Evolutionary conservation across 768 basidiomycete genomes (phyloP), one percentile per base, ranked within the genome.

Genomic region (Naganishia vaughanmartiniae): DNA sequence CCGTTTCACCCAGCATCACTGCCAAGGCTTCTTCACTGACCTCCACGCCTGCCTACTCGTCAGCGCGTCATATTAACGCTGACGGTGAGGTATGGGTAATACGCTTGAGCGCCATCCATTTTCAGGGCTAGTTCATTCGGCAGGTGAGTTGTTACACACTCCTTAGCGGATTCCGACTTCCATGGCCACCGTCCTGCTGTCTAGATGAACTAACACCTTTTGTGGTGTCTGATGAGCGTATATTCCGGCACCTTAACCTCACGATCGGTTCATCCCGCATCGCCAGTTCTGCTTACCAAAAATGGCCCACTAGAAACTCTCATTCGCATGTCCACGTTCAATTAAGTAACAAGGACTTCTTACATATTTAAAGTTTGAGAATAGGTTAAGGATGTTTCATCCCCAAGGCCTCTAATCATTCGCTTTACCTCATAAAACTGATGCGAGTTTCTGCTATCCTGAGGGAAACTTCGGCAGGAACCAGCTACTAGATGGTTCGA

Each of bases 361-460:
- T 85, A 85, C 85, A 84, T 83, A 86, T 86, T 86, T 84, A 86
- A 85, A 86, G 85, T 86, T 86, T 86, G 85, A 86, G 85, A 86
- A 86, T 89, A 89, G 88, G 88, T 89, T 88, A 88, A 90, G 88
- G 87, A 87, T 86, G 87, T 89, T 89, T 87, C 87, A 86, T 87
- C 89, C 89, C 85, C 88, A 88, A 89, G 87, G 87, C 88, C 88
- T 88, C 89, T 89, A 90, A 89, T 89, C 89, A 90, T 90, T 90
- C 88, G 88, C 76, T 79, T 79, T 79, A 82, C 84, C 84, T 83
- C 84, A 85, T 84, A 36, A 85, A 83, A 83, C 83, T 83, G 56
- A 57, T 36, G 56, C 31, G 33, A 57, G 36, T 30, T 57, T 34
- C 31, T 53, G 54, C 54, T 55, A 55, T 55, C 54, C 54, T 86